Base-by-base conservation (phyloP, 257 asterid genomes). In the Eucommia ulmoides region DNA sequence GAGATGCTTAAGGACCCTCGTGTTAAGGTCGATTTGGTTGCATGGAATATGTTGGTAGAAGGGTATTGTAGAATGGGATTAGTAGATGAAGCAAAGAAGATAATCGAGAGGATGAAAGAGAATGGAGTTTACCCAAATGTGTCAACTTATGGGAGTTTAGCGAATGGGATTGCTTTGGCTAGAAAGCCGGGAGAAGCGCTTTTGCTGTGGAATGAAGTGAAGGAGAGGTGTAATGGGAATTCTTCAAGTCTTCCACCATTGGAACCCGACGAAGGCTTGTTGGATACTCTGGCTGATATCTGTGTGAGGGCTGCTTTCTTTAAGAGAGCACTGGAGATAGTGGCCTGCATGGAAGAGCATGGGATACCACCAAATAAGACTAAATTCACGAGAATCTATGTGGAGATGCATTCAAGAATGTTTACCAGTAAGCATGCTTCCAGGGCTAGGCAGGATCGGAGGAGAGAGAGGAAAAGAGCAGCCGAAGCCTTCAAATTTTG, bases 351-450 rank as follows among this genome's bases (percentile, higher is more conserved):
- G 96, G 96, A 91, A 69, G 79, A 76, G 53, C 61, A 85, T 6
- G 96, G 88, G 7, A 85, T 91, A 50, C 67, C 78, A 19, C 93
- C 96, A 9, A 91, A 91, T 61, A 85, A 87, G 71, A 74, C 93
- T 1, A 89, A 89, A 84, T 91, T 75, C 52, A 82, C 82, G 63
- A 73, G 93, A 67, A 91, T 91, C 38, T 86, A 83, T 11, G 94
- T 91, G 22, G 98, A 91, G 78, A 85, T 91, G 98, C 98, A 91
- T 65, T 83, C 96, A 11, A 77, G 88, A 69, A 91, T 91, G 96
- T 91, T 85, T 74, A 80, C 98, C 1, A 91, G 98, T 51, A 91
- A 91, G 86, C 98, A 91, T n/a, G 96, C 98, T 3, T 91, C 98
- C 6, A 69, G 74, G 67, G 93, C 98, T 25, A 68, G 98, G 49